Conservation (phyloP, 2,329 filamentous ascomycete species). For the Aspergillus aculeatus region DNA sequence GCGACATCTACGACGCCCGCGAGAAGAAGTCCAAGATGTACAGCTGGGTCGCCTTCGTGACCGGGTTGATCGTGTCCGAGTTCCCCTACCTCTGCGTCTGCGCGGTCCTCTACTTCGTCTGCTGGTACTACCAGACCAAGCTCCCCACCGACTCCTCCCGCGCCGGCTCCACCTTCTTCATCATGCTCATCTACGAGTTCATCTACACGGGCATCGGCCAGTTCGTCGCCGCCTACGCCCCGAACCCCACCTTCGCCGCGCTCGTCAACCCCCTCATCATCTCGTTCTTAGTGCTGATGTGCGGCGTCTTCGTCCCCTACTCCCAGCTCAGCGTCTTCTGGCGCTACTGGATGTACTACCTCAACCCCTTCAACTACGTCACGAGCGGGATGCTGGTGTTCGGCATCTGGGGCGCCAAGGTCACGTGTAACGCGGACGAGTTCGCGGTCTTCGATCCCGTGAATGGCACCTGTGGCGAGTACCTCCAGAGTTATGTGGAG, state of each 20-base stretch:
- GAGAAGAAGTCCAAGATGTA: constrained; percentile 71
- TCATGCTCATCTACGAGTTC: constrained; percentile 71
- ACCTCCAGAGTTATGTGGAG: constrained; percentile 54
- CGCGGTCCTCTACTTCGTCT: constrained; percentile 63
- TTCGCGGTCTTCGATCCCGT: constrained; percentile 48
- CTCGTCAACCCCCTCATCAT: constrained; percentile 75
- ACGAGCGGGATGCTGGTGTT: constrained; percentile 58
- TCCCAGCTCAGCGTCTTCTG: constrained; percentile 64
- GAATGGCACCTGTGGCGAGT: constrained; percentile 55
- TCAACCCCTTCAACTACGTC: constrained; percentile 63
- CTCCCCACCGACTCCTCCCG: constrained; percentile 56
- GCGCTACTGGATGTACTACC: constrained; percentile 63
- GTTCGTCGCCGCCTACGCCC: constrained; percentile 76
- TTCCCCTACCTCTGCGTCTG: constrained; percentile 64
- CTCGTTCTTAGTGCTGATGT: constrained; percentile 68
- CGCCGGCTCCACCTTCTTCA: constrained; percentile 58
- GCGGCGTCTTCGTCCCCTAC: constrained; percentile 69
- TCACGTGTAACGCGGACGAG: constrained; percentile 51
- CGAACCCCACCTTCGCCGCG: constrained; percentile 64
- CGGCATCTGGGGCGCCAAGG: constrained; percentile 47
- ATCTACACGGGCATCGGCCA: constrained; percentile 72
- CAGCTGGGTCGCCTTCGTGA: constrained; percentile 68
- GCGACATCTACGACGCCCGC: constrained; percentile 63
- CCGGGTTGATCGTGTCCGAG: constrained; percentile 65
- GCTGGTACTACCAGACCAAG: constrained; percentile 72